phyloP scores from a whole-genome alignment of 768 basidiomycete species.

The Xerocomellus intermedius region DNA sequence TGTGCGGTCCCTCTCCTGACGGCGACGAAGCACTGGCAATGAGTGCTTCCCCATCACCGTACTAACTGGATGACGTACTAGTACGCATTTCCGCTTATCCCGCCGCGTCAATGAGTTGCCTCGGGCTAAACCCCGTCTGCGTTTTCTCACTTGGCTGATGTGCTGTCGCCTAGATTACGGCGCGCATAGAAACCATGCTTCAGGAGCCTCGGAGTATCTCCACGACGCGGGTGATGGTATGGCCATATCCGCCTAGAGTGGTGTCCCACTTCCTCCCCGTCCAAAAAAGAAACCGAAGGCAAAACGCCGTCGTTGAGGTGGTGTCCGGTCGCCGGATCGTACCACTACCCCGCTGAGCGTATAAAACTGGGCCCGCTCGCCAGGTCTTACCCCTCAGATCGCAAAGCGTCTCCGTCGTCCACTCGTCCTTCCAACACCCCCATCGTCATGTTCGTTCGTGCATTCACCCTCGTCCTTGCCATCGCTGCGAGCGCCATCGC shows the following conservation, averaged over 20 bases:
- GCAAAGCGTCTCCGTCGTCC: background rate
- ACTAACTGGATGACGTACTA: constrained; percentile 18
- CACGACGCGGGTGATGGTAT: constrained; percentile 1
- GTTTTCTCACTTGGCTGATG: constrained; percentile 7
- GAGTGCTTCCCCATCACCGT: constrained; percentile 14
- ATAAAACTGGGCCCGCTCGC: constrained; percentile 9
- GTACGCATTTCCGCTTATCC: constrained; percentile 5
- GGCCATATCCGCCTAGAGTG: constrained; percentile 10
- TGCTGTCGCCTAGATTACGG: constrained; percentile 6
- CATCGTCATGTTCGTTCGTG: constrained; percentile 14
- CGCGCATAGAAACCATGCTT: background rate
- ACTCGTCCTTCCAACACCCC: background rate
- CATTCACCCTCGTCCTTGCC: constrained; percentile 11
- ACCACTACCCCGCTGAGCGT: constrained; percentile 5
- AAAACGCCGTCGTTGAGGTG: constrained; percentile 16
- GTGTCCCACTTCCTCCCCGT: background rate
- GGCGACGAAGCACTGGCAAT: background rate
- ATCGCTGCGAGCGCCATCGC: constrained; percentile 10
- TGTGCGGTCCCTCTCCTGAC: background rate
- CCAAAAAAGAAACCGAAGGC: constrained; percentile 10
- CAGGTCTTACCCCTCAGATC: background rate
- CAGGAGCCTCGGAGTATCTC: background rate
- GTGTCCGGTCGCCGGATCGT: background rate
- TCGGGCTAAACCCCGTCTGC: background rate
- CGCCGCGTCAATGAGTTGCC: constrained; percentile 2